Conservation (phyloP, 352 stramenopile species). For the Phytopythium chamaehyphon region DNA sequence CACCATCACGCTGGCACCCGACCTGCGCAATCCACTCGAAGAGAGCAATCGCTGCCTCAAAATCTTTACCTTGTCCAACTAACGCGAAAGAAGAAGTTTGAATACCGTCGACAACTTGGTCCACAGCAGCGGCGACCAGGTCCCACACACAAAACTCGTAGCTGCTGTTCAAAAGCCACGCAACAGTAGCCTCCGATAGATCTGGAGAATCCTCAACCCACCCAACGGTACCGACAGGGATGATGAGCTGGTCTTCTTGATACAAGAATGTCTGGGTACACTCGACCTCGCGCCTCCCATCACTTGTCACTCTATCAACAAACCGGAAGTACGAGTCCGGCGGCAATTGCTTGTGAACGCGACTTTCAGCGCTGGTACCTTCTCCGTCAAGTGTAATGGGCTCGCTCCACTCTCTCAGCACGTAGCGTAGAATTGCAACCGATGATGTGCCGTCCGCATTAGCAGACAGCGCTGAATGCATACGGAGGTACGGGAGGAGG, state of each 20-base stretch:
- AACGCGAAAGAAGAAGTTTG: constrained; percentile 21
- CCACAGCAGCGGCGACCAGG: constrained; percentile 31
- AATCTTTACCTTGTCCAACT: constrained; percentile 28
- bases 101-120: constrained; percentile 37
- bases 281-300: constrained; percentile 14
- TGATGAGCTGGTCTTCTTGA: constrained; percentile 32
- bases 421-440: constrained; percentile 31
- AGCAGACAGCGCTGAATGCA: constrained; percentile 47
- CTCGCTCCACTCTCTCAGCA: constrained; percentile 48
- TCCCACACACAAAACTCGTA: constrained; percentile 37
- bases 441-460: constrained; percentile 22
- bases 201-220: constrained; percentile 9
- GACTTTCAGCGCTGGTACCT: constrained; percentile 1
- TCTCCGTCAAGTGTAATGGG: constrained; percentile 10
- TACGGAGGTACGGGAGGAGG: constrained; percentile 37
- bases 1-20: constrained; percentile 21
- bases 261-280: constrained; percentile 60
- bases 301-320: constrained; percentile 10
- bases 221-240: constrained; percentile 41
- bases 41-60: constrained; percentile 45
- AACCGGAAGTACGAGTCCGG: constrained; percentile 41
- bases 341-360: constrained; percentile 21
- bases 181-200: too few species aligned
- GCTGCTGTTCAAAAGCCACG: not conserved
- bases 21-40: constrained; percentile 56